A percentile compares a stretch with the other conserved stretches of the same genome.
Conservation (phyloP, 2,329 filamentous ascomycete species). For the Leptoxyphium fumago region DNA sequence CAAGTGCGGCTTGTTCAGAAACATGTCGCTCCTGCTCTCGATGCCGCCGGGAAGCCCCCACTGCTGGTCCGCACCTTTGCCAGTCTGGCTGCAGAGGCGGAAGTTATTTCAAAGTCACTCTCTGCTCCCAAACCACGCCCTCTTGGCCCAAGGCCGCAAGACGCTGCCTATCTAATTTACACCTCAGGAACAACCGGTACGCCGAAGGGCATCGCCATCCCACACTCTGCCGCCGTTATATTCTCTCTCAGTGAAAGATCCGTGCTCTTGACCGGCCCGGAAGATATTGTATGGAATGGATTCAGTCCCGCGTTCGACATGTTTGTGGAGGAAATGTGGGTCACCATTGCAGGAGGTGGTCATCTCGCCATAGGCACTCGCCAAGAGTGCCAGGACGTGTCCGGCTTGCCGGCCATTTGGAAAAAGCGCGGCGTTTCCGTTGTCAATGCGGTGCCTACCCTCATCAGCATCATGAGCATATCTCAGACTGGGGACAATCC, state of each 20-base stretch:
- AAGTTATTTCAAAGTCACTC: background rate
- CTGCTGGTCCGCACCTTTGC: constrained; percentile 5
- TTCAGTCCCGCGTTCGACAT: constrained; percentile 10
- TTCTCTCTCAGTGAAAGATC: too few species aligned
- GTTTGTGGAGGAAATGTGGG: constrained; percentile 15
- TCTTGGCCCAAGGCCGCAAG: constrained; percentile 2
- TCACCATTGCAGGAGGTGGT: constrained; percentile 9
- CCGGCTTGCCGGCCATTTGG: too few species aligned
- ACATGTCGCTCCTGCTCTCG: constrained; percentile 1
- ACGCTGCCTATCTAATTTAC: constrained; percentile 16
- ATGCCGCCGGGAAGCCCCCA: background rate
- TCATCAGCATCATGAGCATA: too few species aligned
- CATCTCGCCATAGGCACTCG: too few species aligned
- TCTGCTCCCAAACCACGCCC: background rate
- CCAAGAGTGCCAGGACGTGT: too few species aligned
- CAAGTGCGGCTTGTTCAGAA: constrained; percentile 6
- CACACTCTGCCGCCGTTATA: too few species aligned
- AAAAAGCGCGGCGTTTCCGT: too few species aligned
- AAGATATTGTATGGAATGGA: constrained; percentile 9
- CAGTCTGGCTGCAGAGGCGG: background rate
- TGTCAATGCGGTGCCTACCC: too few species aligned
- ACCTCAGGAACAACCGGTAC: constrained; percentile 15
- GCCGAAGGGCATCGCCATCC: constrained; percentile 10
- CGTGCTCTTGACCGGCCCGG: constrained; percentile 9
- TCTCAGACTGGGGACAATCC: too few species aligned